Percentiles rank a stretch among this genome's conserved stretches.
phyloP scores from a whole-genome alignment of 108 stramenopile genomes.

The Nannochloropsis oceanica region DNA sequence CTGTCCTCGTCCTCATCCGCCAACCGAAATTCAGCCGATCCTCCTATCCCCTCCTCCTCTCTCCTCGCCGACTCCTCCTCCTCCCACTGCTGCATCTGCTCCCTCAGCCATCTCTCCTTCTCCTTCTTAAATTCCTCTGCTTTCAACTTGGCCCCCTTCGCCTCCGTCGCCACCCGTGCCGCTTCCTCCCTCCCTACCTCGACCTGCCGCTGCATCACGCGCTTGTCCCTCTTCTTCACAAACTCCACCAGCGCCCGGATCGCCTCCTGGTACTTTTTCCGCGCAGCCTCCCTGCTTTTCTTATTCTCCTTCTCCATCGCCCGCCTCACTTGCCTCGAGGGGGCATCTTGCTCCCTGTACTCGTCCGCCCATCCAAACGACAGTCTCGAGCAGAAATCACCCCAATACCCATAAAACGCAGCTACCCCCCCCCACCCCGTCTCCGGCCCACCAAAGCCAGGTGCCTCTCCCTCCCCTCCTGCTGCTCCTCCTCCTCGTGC shows the following conservation, averaged over 20 bases:
- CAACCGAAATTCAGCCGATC: background rate
- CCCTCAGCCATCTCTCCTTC: background rate
- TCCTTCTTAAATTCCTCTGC: background rate
- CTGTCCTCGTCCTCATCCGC: background rate
- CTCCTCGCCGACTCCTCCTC: slow-evolving; percentile 4
- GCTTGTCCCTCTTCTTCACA: slow-evolving; percentile 20
- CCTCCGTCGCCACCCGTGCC: background rate
- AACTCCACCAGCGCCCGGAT: slow-evolving; percentile 10
- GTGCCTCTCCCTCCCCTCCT: background rate
- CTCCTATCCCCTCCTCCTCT: slow-evolving; percentile 22
- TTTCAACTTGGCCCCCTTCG: background rate
- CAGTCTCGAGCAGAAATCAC: slow-evolving; percentile 17
- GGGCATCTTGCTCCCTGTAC: slow-evolving; percentile 31
- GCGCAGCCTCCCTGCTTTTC: slow-evolving; percentile 11
- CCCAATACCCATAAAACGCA: slow-evolving; percentile 22
- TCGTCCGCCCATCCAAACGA: slow-evolving; percentile 37
- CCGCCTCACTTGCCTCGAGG: slow-evolving; percentile 26
- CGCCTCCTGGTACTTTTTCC: slow-evolving; percentile 21
- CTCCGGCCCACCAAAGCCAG: background rate
- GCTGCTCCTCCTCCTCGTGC: background rate
- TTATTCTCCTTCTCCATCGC: slow-evolving; percentile 39
- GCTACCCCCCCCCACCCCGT: slow-evolving; percentile 5
- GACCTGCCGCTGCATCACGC: slow-evolving; percentile 5
- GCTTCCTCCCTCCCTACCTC: slow-evolving; percentile 7
- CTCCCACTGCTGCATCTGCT: background rate